Conservation (phyloP, 2,329 filamentous ascomycete species). For the Grosmannia serpens region DNA sequence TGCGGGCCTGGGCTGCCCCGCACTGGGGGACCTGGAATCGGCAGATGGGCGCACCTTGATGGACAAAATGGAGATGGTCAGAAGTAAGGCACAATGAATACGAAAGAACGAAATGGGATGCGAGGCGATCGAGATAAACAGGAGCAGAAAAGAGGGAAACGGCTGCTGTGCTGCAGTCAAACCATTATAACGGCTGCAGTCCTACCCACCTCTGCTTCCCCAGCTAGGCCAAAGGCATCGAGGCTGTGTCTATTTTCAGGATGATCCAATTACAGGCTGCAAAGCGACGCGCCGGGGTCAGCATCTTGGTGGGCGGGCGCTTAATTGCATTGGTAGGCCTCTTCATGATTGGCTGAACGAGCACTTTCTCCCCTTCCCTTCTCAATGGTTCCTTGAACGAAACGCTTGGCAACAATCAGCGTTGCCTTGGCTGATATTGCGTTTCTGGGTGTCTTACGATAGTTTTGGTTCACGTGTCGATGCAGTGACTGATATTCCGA, state of each 20-base stretch:
- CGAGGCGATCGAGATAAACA: background rate
- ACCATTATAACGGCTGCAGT: background rate
- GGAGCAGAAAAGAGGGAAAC: background rate
- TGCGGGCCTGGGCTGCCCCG: background rate
- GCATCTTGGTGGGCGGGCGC: background rate
- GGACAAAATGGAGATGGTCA: background rate
- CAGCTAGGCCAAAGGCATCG: background rate
- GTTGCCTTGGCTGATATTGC: background rate
- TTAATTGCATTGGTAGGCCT: background rate
- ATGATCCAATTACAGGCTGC: background rate
- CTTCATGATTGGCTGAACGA: background rate
- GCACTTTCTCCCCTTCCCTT: background rate
- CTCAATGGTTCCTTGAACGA: background rate
- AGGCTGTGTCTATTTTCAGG: background rate
- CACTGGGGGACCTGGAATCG: background rate
- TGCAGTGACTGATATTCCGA: background rate
- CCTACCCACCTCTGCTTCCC: background rate
- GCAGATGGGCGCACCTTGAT: background rate
- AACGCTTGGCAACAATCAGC: background rate
- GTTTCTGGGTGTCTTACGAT: background rate
- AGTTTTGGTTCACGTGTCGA: background rate
- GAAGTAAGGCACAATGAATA: no score
- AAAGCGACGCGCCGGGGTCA: background rate
- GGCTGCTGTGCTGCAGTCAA: background rate
- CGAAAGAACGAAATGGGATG: background rate